Base-by-base conservation (phyloP, 495 filamentous ascomycete species). In the Terfezia boudieri region DNA sequence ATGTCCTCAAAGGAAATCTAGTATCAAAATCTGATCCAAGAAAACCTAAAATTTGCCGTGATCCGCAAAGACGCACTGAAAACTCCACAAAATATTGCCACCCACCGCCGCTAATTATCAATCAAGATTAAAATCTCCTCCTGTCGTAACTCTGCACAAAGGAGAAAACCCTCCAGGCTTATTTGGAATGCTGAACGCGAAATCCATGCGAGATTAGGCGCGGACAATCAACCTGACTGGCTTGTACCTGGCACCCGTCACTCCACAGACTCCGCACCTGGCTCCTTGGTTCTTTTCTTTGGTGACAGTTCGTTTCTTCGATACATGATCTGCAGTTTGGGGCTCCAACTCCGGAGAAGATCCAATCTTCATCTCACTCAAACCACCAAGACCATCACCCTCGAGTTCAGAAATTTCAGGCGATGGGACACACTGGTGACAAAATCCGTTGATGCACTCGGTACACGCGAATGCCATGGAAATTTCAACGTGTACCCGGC, bases 361-460 rank as follows among this genome's bases (percentile, higher is more conserved):
- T 8, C 4, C 41, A 46, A 46, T 14, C 17, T 20, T 46, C 14
- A 46, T 46, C 41, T 9, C 17, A 20, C 41, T 46, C 12, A 46
- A 20, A 4, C 41, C 17, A 20, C 41, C 41, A 14, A 46, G 12
- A 46, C 17, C 62, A 64, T 56, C 64, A 59, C 5, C 59, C 52
- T 37, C 62, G 61, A 49, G 52, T 61, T 10, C 62, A 61, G 50
- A 59, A 54, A 35, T 53, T 65, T 16, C 59, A 59, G 12, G 60
- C 53, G 36, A 50, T 57, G 41, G 56, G 57, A 10, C 62, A 37
- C 62, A 65, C 35, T 56, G 56, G 41, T 56, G 56, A 51, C 62
- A 65, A 55, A 65, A 65, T 20, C 62, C 62, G 20, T 59, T 55
- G 53, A 65, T 60, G 12, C 62, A 65, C 54, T 65, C 62, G 11